These are phyloP conservation scores for Claviceps purpurea DNA, from an alignment of 2,329 filamentous ascomycete genomes.

Conservation along the genomic window DNA sequence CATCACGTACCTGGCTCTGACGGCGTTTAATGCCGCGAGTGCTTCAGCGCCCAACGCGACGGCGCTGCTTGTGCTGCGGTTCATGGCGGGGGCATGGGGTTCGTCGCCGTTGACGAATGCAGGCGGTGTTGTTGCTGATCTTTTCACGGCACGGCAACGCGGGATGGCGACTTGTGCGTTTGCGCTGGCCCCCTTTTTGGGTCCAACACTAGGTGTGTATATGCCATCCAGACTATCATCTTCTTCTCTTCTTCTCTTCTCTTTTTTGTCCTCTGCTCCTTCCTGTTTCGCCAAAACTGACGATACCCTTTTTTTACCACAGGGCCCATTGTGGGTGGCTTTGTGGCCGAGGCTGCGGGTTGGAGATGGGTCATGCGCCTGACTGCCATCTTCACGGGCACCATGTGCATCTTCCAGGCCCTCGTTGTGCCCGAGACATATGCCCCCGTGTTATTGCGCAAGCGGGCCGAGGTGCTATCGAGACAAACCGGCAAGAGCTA, in stretches of 20 bases:
- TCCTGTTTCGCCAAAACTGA: neutral
- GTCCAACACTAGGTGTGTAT: constrained; percentile 36
- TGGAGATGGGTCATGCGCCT: constrained; percentile 55
- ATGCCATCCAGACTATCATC: neutral
- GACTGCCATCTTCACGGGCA: constrained; percentile 46
- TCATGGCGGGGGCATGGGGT: constrained; percentile 51
- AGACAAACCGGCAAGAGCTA: constrained; percentile 42
- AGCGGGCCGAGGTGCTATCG: constrained; percentile 36
- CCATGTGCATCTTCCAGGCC: constrained; percentile 39
- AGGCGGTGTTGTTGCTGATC: constrained; percentile 50
- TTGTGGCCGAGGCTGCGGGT: constrained; percentile 43
- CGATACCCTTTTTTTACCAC: too few species aligned
- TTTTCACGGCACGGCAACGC: constrained; percentile 41
- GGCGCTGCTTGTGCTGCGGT: constrained; percentile 53
- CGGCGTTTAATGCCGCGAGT: constrained; percentile 47
- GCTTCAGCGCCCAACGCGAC: constrained; percentile 44
- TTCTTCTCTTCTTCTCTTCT: neutral
- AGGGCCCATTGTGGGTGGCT: constrained; percentile 49
- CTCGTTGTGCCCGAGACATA: constrained; percentile 48
- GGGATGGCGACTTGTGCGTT: constrained; percentile 47
- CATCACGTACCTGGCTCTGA: constrained; percentile 42
- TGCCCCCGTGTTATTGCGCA: constrained; percentile 40
- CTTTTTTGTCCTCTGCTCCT: too few species aligned
- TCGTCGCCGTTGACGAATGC: constrained; percentile 49
- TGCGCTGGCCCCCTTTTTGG: constrained; percentile 49